phyloP scores from a whole-genome alignment of 1,284 basidiomycete species.

The Ganoderma lingzhi region DNA sequence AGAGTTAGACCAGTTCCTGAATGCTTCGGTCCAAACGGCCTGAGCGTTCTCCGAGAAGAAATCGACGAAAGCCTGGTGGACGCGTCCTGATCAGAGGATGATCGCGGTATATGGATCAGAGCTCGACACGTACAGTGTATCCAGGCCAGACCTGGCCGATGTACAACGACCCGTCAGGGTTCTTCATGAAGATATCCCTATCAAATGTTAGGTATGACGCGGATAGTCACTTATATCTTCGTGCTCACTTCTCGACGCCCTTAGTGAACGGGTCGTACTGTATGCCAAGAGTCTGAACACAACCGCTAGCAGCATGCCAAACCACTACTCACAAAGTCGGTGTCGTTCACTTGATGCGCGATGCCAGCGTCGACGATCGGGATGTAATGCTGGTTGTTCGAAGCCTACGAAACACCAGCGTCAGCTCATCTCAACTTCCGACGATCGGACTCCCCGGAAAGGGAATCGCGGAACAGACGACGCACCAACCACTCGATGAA shows the following conservation, averaged over 20 bases:
- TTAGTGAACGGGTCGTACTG: slow-evolving; percentile 56
- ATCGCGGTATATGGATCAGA: not conserved
- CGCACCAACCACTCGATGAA: slow-evolving; percentile 70
- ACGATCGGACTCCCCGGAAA: not conserved
- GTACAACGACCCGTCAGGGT: slow-evolving; percentile 72
- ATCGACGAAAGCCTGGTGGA: slow-evolving; percentile 60
- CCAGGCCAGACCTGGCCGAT: slow-evolving; percentile 75
- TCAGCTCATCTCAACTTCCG: not conserved
- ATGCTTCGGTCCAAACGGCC: slow-evolving; percentile 38
- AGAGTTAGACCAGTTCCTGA: slow-evolving; percentile 60
- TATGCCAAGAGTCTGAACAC: not conserved
- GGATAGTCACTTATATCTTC: not conserved
- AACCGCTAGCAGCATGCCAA: slow-evolving; percentile 21
- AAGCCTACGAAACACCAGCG: slow-evolving; percentile 29
- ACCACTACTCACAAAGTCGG: slow-evolving; percentile 46
- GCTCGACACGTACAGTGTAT: slow-evolving; percentile 46
- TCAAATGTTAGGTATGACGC: slow-evolving; percentile 27
- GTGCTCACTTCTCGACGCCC: slow-evolving; percentile 49
- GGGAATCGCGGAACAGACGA: not conserved
- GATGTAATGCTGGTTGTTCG: slow-evolving; percentile 48
- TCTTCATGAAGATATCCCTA: slow-evolving; percentile 70
- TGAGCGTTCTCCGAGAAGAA: slow-evolving; percentile 71
- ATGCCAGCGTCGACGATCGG: slow-evolving; percentile 49
- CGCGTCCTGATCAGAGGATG: not conserved
- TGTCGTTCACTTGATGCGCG: slow-evolving; percentile 45